Evolutionary conservation across 768 basidiomycete genomes (phyloP), one percentile per base, ranked within the genome.

Genomic region (Auricularia sp.): DNA sequence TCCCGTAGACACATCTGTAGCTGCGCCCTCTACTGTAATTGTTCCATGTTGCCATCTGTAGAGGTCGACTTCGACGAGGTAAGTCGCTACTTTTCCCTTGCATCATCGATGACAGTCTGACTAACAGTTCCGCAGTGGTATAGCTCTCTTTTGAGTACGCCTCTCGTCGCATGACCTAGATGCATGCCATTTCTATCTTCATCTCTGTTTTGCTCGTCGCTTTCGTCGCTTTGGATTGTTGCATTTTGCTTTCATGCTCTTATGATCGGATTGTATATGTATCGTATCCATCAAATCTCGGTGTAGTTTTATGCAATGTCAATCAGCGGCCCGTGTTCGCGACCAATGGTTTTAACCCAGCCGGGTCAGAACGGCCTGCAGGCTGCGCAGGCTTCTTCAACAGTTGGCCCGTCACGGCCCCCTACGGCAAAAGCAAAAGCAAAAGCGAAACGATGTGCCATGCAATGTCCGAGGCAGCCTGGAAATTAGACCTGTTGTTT

Each of bases 1-100:
- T 0, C 13, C 39, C 13, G 39, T 0, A 42, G 39, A 42, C 0
- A 0, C 13, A 7, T 42, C 39, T 0, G 0, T 8, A 8, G 0
- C 47, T 21, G 18, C 21, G 14, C 47, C n/a, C n/a, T n/a, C 0
- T 1, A 1, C 21, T 51, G 8, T n/a, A n/a, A 51, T 0, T 0
- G 21, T 51, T 5, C 47, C 47, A 18, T 18, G 47, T 42, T 42
- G 13, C 47, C 47, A 51, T 51, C 21, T 51, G 47, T 0, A 45
- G 44, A 45, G 10, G 44, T 21, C 47, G 47, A 51, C 6, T 6
- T 51, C 18, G 47, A 51, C 47, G 21, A 51, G 47, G 47, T 51
- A 18, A 18, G 47, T 18, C 10, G 10, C 44, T 8, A 16, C 47
- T 1, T 1, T 51, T 51, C 47, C 8, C 39, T 51, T 51, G 47